These are phyloP conservation scores for Apiotrichum akiyoshidainum DNA, from an alignment of 1,284 basidiomycete species.

Conservation along the genomic window DNA sequence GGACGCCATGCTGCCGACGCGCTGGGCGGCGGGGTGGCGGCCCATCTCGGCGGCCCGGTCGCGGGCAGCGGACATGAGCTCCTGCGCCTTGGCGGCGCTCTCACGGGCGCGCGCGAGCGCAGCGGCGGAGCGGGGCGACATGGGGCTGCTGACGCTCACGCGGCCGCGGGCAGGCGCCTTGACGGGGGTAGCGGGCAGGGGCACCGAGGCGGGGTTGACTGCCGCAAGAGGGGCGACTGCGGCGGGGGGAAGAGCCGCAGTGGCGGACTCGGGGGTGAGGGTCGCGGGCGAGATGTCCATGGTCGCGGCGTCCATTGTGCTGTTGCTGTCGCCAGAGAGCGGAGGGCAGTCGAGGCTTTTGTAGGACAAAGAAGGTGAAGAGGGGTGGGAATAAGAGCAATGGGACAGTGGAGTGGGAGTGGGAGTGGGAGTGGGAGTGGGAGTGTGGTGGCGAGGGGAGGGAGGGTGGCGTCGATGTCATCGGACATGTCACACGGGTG, in stretches of 20 bases:
- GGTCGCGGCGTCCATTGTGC: too few species aligned
- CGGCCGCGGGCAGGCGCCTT: not conserved
- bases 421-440: too few species aligned
- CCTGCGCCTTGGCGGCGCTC: not conserved
- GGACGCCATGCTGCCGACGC: constrained; percentile 1
- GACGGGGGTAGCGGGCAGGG: not conserved
- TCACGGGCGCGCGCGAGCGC: constrained; percentile 4
- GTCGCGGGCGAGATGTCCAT: not conserved
- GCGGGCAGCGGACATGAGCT: not conserved
- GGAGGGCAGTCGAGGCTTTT: too few species aligned
- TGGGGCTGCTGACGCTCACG: not conserved
- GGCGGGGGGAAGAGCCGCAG: too few species aligned
- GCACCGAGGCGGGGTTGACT: not conserved
- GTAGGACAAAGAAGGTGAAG: too few species aligned
- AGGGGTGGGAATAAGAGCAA: too few species aligned
- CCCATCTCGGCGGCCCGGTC: not conserved
- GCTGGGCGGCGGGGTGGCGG: constrained; percentile 13
- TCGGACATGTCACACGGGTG: too few species aligned
- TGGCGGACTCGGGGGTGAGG: not conserved
- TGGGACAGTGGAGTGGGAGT: too few species aligned
- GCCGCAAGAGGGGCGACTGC: not conserved
- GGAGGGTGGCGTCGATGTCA: too few species aligned
- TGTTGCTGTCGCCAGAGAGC: too few species aligned
- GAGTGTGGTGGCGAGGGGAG: too few species aligned
- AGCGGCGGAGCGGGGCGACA: not conserved